Conservation (phyloP, 805 yeast species). For the Debaryomyces maramus region DNA sequence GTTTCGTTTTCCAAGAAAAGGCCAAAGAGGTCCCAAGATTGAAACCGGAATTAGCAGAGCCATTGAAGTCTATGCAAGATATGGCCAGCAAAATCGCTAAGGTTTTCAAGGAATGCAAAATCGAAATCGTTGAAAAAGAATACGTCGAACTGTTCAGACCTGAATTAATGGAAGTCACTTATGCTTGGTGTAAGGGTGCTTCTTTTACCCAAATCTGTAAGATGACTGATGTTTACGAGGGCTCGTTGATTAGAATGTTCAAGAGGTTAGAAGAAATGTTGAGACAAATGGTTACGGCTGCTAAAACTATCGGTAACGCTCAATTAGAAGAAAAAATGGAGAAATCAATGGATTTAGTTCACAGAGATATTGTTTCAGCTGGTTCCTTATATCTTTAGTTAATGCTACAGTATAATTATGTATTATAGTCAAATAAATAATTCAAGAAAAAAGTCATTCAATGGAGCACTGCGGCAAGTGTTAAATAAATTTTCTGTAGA, state of each 20-base stretch:
- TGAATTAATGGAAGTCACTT: conserved; percentile 95
- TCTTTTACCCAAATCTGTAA: conserved; percentile 95
- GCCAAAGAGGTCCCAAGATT: conserved; percentile 85
- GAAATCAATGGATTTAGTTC: conserved; percentile 77
- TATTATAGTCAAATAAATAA: not conserved
- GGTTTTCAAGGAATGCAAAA: conserved; percentile 82
- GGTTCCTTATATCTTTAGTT: conserved; percentile 77
- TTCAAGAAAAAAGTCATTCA: not conserved
- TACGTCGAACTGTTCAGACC: conserved; percentile 89
- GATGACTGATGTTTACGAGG: conserved; percentile 98
- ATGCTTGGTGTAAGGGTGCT: conserved; percentile 96
- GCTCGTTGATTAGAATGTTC: conserved; percentile 91
- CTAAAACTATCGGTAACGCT: conserved; percentile 90
- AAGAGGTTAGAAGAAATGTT: conserved; percentile 91
- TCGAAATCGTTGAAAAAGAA: conserved; percentile 87
- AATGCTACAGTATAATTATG: not conserved
- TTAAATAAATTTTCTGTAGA: not conserved
- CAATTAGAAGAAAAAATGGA: conserved; percentile 88
- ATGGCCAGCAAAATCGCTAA: conserved; percentile 92
- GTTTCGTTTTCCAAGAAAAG: conserved; percentile 96
- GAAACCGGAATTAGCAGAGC: conserved; percentile 89
- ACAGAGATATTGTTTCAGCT: conserved; percentile 95
- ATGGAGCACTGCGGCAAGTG: not conserved
- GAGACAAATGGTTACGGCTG: conserved; percentile 86
- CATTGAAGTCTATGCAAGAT: conserved; percentile 81